Percentiles rank a stretch among this genome's conserved stretches.
Conservation (phyloP, 164 flowering plant species). For the Macadamia tetraphylla region DNA sequence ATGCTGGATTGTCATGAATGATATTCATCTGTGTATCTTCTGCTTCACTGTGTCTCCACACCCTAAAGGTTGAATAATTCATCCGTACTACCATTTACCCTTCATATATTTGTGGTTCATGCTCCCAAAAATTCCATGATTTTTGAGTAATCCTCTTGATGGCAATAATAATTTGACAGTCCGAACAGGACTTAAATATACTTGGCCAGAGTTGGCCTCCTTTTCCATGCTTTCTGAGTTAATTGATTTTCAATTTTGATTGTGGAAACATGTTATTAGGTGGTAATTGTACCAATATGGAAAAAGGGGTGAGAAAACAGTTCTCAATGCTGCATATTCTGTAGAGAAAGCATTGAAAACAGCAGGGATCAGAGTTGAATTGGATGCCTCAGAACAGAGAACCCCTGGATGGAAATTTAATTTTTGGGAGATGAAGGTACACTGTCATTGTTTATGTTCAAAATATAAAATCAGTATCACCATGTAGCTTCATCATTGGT, state of each 20-base stretch:
- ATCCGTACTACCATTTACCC: too few species aligned
- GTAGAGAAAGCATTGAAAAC: slow-evolving; percentile 44
- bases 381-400: slow-evolving; percentile 86
- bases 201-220: too few species aligned
- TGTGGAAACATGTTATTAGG: slow-evolving; percentile 33
- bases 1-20: too few species aligned
- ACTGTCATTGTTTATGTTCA: slow-evolving; percentile 5
- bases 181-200: background rate
- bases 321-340: slow-evolving; percentile 63
- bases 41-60: too few species aligned
- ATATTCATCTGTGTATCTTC: too few species aligned
- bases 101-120: background rate
- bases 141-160: too few species aligned
- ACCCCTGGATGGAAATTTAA: slow-evolving; percentile 98
- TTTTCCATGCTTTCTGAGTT: background rate
- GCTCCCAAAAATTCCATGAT: background rate
- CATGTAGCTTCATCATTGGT: background rate
- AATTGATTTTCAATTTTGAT: background rate
- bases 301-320: slow-evolving; percentile 68
- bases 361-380: slow-evolving; percentile 73
- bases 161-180: too few species aligned
- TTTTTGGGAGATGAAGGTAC: slow-evolving; percentile 99
- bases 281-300: slow-evolving; percentile 90
- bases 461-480: background rate
- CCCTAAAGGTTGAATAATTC: too few species aligned